Evolutionary conservation across 202 grass and related monocot genomes (phyloP).

Genomic region (Digitaria exilis): DNA sequence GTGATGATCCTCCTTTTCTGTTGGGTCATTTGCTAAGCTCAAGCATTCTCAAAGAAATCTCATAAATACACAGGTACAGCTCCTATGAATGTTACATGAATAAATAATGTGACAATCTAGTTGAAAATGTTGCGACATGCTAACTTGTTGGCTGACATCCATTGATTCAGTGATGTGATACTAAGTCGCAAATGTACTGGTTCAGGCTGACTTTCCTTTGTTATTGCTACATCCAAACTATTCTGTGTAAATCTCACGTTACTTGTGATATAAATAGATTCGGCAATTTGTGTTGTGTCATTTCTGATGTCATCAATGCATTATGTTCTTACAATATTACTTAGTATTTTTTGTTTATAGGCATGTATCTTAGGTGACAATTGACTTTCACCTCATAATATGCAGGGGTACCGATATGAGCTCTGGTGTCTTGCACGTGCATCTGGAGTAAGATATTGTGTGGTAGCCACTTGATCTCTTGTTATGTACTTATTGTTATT

Average conservation of each 20-base stretch:
- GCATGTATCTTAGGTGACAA: background rate
- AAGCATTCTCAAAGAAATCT: background rate
- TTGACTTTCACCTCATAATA: slow-evolving; percentile 15
- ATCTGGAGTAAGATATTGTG: slow-evolving; percentile 91
- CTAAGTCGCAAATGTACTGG: background rate
- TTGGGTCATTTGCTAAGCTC: background rate
- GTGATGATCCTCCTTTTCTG: background rate
- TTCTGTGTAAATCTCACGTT: slow-evolving; percentile 4
- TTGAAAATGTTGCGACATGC: background rate
- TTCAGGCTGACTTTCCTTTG: background rate
- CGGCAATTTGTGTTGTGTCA: background rate
- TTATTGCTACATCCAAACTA: background rate
- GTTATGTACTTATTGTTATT: background rate
- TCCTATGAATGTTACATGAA: background rate
- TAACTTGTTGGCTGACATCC: background rate
- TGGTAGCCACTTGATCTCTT: slow-evolving; percentile 57
- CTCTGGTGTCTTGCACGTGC: slow-evolving; percentile 94
- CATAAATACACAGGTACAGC: background rate
- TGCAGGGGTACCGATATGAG: slow-evolving; percentile 91
- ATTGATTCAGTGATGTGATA: background rate
- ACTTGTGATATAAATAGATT: background rate
- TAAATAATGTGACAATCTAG: background rate
- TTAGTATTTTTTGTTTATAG: background rate
- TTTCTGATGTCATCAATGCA: background rate
- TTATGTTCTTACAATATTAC: background rate